Evolutionary conservation across 768 basidiomycete species (phyloP), one percentile per base, ranked within the genome.

Genomic region (Clitopilus passeckerianus): DNA sequence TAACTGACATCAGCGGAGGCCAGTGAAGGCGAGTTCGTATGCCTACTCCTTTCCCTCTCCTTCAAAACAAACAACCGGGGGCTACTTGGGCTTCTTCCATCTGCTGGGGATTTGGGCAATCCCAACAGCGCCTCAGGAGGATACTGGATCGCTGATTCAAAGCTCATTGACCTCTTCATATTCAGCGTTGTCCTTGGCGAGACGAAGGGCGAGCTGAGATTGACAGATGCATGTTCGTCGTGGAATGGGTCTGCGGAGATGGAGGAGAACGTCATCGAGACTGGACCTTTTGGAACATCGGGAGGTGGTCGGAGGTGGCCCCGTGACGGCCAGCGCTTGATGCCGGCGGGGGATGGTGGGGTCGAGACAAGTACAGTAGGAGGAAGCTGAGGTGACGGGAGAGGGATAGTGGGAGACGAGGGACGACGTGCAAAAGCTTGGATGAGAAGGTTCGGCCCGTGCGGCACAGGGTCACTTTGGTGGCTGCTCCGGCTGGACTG

Each of bases 401-500:
- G 10, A 12, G 46, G 46, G n/a, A 50, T 50, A 20, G 46, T 50
- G 18, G 46, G 46, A 10, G 46, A 50, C 18, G 46, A 50, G 20
- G 46, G 46, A 10, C 22, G 46, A 23, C 46, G 46, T 15, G 37
- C 37, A 41, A 41, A 18, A 12, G 15, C 37, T 41, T 20, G 66
- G 27, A 30, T 30, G 53, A 23, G 60, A 52, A 58, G 59, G 54
- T 27, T 54, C 34, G 61, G 59, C 16, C 56, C 57, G 53, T 66
- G 59, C 33, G 69, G 57, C 33, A 60, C 62, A 37, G 63, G 62
- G 22, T 66, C 68, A 0, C 65, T 70, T 52, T 71, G 67, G 57
- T 66, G 65, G 59, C 69, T 74, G 23, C 57, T 62, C 34, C 59
- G 54, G 34, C 66, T 68, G 1, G 68, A 67, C 43, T 77, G 78